Evolutionary conservation across 257 asterid genomes (phyloP).

Genomic region (Nicotiana undulata): DNA sequence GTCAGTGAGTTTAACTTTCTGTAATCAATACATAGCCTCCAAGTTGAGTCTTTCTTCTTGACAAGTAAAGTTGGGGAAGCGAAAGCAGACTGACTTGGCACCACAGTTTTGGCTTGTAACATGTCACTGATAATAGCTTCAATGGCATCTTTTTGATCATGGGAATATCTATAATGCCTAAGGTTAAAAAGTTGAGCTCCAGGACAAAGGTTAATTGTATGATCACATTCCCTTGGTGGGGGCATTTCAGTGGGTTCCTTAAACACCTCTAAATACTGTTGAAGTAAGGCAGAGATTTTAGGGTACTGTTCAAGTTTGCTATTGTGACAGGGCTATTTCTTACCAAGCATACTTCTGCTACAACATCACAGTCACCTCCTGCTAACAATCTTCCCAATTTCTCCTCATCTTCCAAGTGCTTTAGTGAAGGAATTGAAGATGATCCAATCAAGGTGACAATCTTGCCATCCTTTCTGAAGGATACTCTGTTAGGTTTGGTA

Average conservation of each 20-base stretch:
- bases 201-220: neutral
- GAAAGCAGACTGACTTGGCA: neutral
- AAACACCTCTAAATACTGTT: neutral
- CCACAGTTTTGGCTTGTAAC: neutral
- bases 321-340: too few species aligned
- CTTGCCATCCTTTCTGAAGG: too few species aligned
- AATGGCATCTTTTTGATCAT: neutral
- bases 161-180: neutral
- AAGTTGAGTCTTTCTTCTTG: neutral
- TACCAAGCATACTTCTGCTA: too few species aligned
- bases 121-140: neutral
- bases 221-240: neutral
- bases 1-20: neutral
- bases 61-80: neutral
- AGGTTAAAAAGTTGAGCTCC: neutral
- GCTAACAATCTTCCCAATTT: too few species aligned
- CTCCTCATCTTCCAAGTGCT: too few species aligned
- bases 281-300: too few species aligned
- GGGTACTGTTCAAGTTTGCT: too few species aligned
- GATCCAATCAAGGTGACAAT: too few species aligned
- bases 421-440: too few species aligned
- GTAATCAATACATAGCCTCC: neutral
- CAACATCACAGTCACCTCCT: too few species aligned
- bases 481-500: too few species aligned
- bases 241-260: neutral